These are phyloP conservation scores for Nicotiana rustica DNA, from an alignment of 305 asterid species.

Conservation along the genomic window DNA sequence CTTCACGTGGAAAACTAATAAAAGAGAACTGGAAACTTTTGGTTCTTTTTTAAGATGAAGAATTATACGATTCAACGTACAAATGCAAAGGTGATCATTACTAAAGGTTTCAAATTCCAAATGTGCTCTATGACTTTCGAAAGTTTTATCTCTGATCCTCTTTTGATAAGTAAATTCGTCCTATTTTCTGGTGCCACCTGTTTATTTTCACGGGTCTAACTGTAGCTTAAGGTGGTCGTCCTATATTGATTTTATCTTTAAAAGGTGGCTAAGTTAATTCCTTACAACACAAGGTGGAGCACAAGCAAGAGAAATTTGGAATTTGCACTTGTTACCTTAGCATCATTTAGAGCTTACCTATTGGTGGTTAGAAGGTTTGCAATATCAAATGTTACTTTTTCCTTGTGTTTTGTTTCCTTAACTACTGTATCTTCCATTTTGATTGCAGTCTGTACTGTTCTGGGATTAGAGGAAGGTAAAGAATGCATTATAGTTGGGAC, in stretches of 20 bases:
- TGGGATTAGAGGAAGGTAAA: slow-evolving; percentile 83
- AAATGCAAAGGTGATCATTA: background rate
- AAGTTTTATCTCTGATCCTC: slow-evolving; percentile 15
- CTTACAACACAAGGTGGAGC: background rate
- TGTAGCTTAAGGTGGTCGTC: background rate
- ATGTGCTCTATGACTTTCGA: slow-evolving; percentile 29
- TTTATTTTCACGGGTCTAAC: background rate
- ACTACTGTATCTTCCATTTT: slow-evolving; percentile 2
- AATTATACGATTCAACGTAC: background rate
- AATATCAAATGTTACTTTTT: background rate
- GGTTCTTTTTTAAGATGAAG: background rate
- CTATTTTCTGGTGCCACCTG: background rate
- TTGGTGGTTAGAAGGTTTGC: slow-evolving; percentile 12
- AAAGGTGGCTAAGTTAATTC: background rate
- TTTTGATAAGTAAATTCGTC: background rate
- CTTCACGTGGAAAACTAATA: background rate
- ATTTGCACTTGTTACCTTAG: background rate
- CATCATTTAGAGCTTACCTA: slow-evolving; percentile 11
- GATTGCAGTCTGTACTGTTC: slow-evolving; percentile 82
- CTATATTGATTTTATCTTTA: background rate
- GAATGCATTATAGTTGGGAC: slow-evolving; percentile 93
- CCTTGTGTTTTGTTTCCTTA: background rate
- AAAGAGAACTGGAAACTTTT: background rate
- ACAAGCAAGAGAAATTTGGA: background rate
- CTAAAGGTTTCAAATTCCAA: background rate